Evolutionary conservation across 1,284 basidiomycete genomes (phyloP).

Genomic region (Cystobasidium sp.): DNA sequence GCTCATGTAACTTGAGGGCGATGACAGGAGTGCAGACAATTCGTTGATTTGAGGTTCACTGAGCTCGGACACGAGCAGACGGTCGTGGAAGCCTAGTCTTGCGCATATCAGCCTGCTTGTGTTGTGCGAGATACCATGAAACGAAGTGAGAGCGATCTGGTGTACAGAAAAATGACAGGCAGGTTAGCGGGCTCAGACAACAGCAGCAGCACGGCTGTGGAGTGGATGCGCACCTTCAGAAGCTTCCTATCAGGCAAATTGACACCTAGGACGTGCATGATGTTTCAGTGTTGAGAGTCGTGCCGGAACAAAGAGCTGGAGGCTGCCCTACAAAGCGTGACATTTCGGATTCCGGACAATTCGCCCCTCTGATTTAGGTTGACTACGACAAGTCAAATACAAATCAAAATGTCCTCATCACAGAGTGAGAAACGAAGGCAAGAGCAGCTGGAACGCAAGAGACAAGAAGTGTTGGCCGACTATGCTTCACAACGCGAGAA

Average conservation of each 20-base stretch:
- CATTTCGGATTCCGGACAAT: neutral
- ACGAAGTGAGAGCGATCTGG: slow-evolving; percentile 79
- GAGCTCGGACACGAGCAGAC: slow-evolving; percentile 73
- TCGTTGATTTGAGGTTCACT: slow-evolving; percentile 79
- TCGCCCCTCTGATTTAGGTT: neutral
- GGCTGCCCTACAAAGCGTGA: neutral
- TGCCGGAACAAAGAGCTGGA: neutral
- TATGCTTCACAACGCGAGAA: slow-evolving; percentile 86
- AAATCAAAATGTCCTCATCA: slow-evolving; percentile 65
- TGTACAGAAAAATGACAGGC: neutral
- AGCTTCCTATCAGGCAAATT: slow-evolving; percentile 71
- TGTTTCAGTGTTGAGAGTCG: neutral
- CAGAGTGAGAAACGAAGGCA: slow-evolving; percentile 75
- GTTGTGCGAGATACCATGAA: slow-evolving; percentile 78
- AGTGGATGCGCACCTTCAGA: slow-evolving; percentile 64
- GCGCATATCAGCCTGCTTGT: slow-evolving; percentile 81
- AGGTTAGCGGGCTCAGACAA: neutral
- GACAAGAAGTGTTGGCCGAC: slow-evolving; percentile 74
- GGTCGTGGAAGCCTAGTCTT: slow-evolving; percentile 78
- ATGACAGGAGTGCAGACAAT: slow-evolving; percentile 84
- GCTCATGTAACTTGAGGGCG: slow-evolving; percentile 65
- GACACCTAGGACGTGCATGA: slow-evolving; percentile 69
- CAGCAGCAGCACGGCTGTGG: neutral
- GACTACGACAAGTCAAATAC: neutral
- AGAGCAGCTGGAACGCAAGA: slow-evolving; percentile 77